Evolutionary conservation across 495 filamentous ascomycete species (phyloP).

Genomic region (Sabuloglossum arenarium): DNA sequence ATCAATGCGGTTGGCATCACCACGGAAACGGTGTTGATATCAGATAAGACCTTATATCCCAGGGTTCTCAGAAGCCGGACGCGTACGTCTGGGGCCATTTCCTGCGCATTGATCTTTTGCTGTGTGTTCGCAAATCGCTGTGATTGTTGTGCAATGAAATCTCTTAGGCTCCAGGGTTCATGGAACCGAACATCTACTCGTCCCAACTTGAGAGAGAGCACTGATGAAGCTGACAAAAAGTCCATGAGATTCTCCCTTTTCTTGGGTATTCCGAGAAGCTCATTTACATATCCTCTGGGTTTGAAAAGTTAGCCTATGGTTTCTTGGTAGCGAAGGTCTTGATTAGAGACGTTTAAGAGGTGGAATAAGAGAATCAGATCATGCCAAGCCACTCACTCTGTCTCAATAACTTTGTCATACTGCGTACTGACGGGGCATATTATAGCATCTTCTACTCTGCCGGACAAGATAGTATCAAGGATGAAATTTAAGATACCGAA

Average conservation of each 20-base stretch:
- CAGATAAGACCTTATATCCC: conserved; percentile 75
- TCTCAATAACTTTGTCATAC: conserved; percentile 97
- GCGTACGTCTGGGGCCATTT: conserved; percentile 10
- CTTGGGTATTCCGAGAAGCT: conserved; percentile 84
- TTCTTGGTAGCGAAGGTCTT: background rate
- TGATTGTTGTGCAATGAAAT: conserved; percentile 59
- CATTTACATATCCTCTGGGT: conserved; percentile 62
- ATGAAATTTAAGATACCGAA: conserved; percentile 93
- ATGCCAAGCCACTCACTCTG: conserved; percentile 32
- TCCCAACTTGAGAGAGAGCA: conserved; percentile 72
- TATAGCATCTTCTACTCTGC: conserved; percentile 74
- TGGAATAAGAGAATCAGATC: too few relatives aligned
- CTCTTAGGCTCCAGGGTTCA: conserved; percentile 74
- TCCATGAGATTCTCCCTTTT: conserved; percentile 80
- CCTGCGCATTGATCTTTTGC: conserved; percentile 18
- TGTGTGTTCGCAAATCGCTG: conserved; percentile 18
- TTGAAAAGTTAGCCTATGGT: background rate
- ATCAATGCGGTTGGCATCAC: conserved; percentile 96
- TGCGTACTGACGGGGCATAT: conserved; percentile 91
- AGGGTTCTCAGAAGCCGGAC: conserved; percentile 56
- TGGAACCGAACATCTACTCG: conserved; percentile 91
- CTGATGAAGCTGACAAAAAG: conserved; percentile 71
- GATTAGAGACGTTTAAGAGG: background rate
- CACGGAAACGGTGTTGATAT: conserved; percentile 90
- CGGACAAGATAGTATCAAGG: conserved; percentile 69